Evolutionary conservation across 345 rosid species (phyloP).

Genomic region (Cardiospermum halicacabum): DNA sequence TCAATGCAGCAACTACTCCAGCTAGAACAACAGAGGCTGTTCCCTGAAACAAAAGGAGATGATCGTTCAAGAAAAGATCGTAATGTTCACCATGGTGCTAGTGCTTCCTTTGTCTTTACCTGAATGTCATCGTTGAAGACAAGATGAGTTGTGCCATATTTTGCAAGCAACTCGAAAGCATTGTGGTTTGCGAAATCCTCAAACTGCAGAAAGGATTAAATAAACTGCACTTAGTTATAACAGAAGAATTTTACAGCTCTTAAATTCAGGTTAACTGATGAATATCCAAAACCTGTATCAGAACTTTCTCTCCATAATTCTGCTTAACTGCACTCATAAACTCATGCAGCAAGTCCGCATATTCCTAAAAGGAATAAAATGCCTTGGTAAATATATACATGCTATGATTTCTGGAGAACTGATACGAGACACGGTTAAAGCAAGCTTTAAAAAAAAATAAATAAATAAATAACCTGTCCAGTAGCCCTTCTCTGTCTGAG

Average conservation of each 20-base stretch:
- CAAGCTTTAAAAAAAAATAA: conserved; percentile 1
- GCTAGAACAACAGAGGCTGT: conserved; percentile 94
- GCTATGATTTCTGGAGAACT: not conserved
- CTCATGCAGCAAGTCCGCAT: conserved; percentile 65
- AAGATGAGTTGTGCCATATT: conserved; percentile 70
- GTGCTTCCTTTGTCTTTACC: conserved; percentile 34
- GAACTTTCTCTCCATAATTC: conserved; percentile 87
- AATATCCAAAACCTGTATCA: conserved; percentile 57
- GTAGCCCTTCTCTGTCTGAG: conserved; percentile 76
- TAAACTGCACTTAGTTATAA: not conserved
- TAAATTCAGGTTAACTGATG: not conserved
- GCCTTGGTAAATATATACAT: not conserved
- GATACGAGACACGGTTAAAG: too few relatives aligned
- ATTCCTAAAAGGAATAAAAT: conserved; percentile 49
- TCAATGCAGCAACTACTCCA: conserved; percentile 75
- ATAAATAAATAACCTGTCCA: conserved; percentile 49
- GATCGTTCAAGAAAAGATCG: not conserved
- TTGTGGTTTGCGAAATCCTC: conserved; percentile 99
- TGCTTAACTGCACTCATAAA: conserved; percentile 91
- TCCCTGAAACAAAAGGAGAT: conserved; percentile 47
- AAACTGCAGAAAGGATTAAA: conserved; percentile 43
- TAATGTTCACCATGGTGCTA: not conserved
- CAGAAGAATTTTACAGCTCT: not conserved
- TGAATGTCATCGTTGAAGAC: conserved; percentile 98
- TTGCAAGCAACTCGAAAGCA: conserved; percentile 76